Evolutionary conservation across 1,284 basidiomycete species (phyloP), one percentile per base, ranked within the genome.

Genomic region (Moesziomyces antarcticus): DNA sequence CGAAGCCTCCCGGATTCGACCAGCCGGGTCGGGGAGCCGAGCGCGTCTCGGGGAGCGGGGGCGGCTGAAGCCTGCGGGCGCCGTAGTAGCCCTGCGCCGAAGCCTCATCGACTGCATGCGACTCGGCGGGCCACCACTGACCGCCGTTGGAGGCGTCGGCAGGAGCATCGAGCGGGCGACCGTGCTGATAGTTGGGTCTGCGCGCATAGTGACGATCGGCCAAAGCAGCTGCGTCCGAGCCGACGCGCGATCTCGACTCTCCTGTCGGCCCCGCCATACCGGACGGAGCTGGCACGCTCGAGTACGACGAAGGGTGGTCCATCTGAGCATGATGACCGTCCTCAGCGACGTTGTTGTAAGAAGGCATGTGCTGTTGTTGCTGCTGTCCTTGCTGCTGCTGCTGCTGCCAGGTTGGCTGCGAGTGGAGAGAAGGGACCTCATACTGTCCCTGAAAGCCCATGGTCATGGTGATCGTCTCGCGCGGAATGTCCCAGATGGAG

Each of bases 381-480:
- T 46, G 50, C 40, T 57, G 55, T 14, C 43, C 47, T 25, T 48
- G 51, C n/a, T 43, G 55, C 18, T 49, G 50, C 35, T 52, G 67
- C 43, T 61, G 59, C 30, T 70, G 68, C 62, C 60, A 63, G 18
- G 35, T 33, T 41, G 56, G 65, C 24, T 72, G 64, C 5, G 57
- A 55, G 9, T 41, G 65, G 42, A 57, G 58, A 3, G 62, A 27
- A 25, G 59, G 73, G 6, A 64, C 60, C 1, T 75, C 68, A 43
- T 75, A 71, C 41, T 21, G 56, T 51, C 53, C 56, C 25, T 64
- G 61, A 51, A 61, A 75, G 8, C 64, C 68, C 68, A 71, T 71
- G 37, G 73, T 71, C 68, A 75, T 75, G 44, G 73, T 45, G 41
- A 75, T 54, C 14, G 68, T 75, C 4, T 75, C 68, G 27, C 73